Base-by-base conservation (phyloP, 495 filamentous ascomycete species). In the Aspergillus haitiensis region DNA sequence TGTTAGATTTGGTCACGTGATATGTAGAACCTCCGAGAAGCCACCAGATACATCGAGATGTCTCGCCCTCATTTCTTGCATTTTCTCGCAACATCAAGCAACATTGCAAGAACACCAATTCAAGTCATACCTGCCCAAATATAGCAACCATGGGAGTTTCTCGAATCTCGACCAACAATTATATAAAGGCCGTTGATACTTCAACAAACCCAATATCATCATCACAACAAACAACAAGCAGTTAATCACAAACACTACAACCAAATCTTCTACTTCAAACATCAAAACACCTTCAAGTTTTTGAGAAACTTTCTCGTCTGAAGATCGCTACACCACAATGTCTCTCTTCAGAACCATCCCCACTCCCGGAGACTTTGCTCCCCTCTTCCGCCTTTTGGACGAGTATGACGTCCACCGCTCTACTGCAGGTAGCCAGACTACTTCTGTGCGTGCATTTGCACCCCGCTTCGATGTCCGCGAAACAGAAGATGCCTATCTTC, bases 381-480 rank as follows among this genome's bases (percentile, higher is more conserved):
- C 76, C 39, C 71, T 81, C 58, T 78, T 81, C 75, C 77, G 75
- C 51, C 72, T 79, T 7, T 65, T 79, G 36, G 76, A 79, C 57
- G 74, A 77, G 70, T 77, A 76, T 46, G 77, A 79, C 58, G 39
- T 56, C 64, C 77, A 78, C 67, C 75, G 73, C 56, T 67, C 70
- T 42, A 62, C 47, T 55, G 62, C 61, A 47, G 16, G 50, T 44
- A 51, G 44, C 6, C 48, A 64, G n/a, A 6, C 49, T 45, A 40
- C 68, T 33, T 46, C 63, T 35, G 53, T 67, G 33, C 73, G 72
- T 49, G 74, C 81, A 35, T 93, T 92, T 77, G 73, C 79, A 6
- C 91, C 90, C 32, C 84, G 85, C 67, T 96, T 97, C 74, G 93
- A 97, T 71, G 79, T 96, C 58, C 83, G 82, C 61, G 92, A 97